A percentile compares a stretch with the other conserved stretches of the same genome.
Evolutionary conservation across 306 rosid genomes (phyloP).

Genomic region (Begonia fuchsioides): DNA sequence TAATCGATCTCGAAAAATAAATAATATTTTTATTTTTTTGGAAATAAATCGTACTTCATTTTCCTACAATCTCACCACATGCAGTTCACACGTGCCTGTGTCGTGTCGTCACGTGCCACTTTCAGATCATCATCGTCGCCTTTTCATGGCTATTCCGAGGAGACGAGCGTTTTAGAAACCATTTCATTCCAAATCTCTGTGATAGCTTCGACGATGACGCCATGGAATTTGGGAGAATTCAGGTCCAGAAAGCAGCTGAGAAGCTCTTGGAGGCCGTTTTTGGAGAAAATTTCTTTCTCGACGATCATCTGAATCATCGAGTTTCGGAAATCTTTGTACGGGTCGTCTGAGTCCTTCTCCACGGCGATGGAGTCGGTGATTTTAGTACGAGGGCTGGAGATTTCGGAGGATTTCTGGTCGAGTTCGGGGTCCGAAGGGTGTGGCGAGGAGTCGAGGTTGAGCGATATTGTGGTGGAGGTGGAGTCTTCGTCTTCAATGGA

Average conservation of each 20-base stretch:
- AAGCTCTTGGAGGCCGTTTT: conserved; percentile 56
- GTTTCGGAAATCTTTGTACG: conserved; percentile 60
- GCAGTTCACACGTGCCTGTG: no score
- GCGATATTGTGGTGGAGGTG: conserved; percentile 4
- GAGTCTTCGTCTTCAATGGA: conserved; percentile 6
- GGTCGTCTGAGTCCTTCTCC: conserved; percentile 79
- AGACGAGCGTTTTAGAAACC: conserved; percentile 20
- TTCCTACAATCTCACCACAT: no score
- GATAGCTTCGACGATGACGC: conserved; percentile 58
- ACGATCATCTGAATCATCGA: conserved; percentile 85
- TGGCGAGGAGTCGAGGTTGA: background rate
- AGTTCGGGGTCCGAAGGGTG: background rate
- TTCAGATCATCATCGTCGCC: no score
- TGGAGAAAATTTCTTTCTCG: conserved; percentile 66
- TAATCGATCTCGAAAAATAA: no score
- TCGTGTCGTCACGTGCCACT: no score
- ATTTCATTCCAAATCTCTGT: conserved; percentile 79
- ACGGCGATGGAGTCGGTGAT: conserved; percentile 48
- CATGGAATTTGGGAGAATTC: conserved; percentile 64
- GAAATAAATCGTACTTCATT: no score
- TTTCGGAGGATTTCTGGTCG: background rate
- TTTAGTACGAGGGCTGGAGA: background rate
- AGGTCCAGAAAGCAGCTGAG: conserved; percentile 78
- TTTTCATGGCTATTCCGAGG: background rate
- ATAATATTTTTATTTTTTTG: no score